A percentile compares a stretch with the other conserved stretches of the same genome.
Conservation (phyloP, 495 filamentous ascomycete genomes). For the Bryoglossum gracile region DNA sequence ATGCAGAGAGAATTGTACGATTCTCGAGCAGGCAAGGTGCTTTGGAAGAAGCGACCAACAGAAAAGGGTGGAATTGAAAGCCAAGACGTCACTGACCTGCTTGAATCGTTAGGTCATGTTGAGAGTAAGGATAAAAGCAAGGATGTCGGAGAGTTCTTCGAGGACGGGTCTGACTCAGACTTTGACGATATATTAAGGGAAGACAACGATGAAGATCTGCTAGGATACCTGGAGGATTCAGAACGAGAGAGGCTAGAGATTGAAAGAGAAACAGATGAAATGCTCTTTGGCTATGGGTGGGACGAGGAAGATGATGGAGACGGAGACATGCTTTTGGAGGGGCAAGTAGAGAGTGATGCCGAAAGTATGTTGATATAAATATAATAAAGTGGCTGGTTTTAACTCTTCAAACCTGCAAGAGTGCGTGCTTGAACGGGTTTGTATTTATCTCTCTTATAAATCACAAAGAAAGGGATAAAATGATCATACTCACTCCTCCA, state of each 20-base stretch:
- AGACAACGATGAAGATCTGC: conserved; percentile 8
- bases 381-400: too few species aligned
- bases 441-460: too few species aligned
- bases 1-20: conserved; percentile 20
- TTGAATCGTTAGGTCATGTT: neutral
- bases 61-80: neutral
- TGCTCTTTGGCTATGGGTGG: conserved; percentile 13
- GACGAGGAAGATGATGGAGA: neutral
- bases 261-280: conserved; percentile 17
- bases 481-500: too few species aligned
- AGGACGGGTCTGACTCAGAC: conserved; percentile 1
- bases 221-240: conserved; percentile 13
- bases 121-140: neutral
- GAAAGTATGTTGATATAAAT: too few species aligned
- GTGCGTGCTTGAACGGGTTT: too few species aligned
- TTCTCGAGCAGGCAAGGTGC: neutral
- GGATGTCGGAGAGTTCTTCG: neutral
- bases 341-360: neutral
- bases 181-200: conserved; percentile 10
- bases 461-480: too few species aligned
- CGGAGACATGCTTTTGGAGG: neutral
- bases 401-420: too few species aligned
- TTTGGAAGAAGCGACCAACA: neutral
- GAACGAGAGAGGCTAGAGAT: conserved; percentile 9
- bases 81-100: neutral